Evolutionary conservation across 108 stramenopile species (phyloP), one percentile per base, ranked within the genome.

Genomic region (Asterionellopsis glacialis): DNA sequence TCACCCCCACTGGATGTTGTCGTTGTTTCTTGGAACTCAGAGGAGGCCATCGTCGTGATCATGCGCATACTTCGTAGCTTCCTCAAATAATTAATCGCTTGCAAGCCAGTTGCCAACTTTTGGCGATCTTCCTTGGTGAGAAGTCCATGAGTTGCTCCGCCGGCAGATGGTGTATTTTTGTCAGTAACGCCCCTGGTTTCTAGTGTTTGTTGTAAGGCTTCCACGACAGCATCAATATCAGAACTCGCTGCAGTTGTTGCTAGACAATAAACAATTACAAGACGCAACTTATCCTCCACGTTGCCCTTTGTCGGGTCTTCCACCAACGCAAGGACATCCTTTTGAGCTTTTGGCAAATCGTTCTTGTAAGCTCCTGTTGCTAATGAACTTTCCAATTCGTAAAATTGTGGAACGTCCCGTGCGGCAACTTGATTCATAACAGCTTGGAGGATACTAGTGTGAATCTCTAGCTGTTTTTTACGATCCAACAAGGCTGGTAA

Each of bases 381-480:
- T 52, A 95, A 62, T 6, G 82, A 66, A 25, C 73, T 86, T 67
- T 97, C 98, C 56, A 92, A 69, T 65, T 98, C 96, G 64, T 88
- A 97, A 62, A 94, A 98, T 61, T 95, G 89, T 21, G 97, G 97
- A 10, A 99, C 93, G 75, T 99, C 96, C 12, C 98, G 75, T 21
- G 91, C 79, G 13, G 96, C 97, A 41, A 99, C 95, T 67, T 88
- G 84, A 51, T 91, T 92, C 98, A 99, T 99, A 39, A 94, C 91
- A 9, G 98, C 96, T 76, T 96, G 94, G 10, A 98, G 68, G 49
- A 99, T 90, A 48, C 92, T 94, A 0, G 97, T 98, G 72, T 99
- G 98, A 27, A 90, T 77, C 76, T 98, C 97, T 25, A 98, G 65
- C 49, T 87, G 86, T 71, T 94, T 94, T 78, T 99, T 99, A 38